Evolutionary conservation across 106 monocot genomes (phyloP).

Genomic region (Triglochin maritima): DNA sequence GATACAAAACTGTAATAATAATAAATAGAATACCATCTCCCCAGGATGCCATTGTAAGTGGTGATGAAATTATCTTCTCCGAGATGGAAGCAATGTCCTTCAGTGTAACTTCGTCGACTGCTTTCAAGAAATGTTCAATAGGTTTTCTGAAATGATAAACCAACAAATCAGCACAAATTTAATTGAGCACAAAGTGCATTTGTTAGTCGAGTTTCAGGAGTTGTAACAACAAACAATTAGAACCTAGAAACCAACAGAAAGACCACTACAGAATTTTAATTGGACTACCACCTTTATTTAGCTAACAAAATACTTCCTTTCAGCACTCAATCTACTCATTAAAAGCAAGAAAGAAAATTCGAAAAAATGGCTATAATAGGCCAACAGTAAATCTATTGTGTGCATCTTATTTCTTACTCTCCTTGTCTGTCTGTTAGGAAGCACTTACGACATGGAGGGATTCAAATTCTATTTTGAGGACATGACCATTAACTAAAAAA

Average conservation of each 20-base stretch:
- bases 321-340: too few relatives aligned
- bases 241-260: background rate
- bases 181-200: too few relatives aligned
- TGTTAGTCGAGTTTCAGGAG: background rate
- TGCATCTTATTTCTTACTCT: too few relatives aligned
- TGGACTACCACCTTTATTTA: background rate
- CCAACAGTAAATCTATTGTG: too few relatives aligned
- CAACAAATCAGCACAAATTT: background rate
- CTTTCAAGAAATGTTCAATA: slow-evolving; percentile 54
- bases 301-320: background rate
- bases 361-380: too few relatives aligned
- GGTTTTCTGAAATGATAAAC: slow-evolving; percentile 47
- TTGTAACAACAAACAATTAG: background rate
- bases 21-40: slow-evolving; percentile 48
- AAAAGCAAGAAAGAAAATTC: too few relatives aligned
- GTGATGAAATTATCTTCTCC: slow-evolving; percentile 68
- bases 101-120: slow-evolving; percentile 48
- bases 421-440: too few relatives aligned
- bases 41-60: slow-evolving; percentile 90
- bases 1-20: background rate
- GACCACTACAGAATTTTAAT: background rate
- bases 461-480: too few relatives aligned
- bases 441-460: too few relatives aligned
- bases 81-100: slow-evolving; percentile 62
- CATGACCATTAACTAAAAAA: too few relatives aligned